Percentiles rank a stretch among this genome's conserved stretches.
Evolutionary conservation across 2,329 filamentous ascomycete species (phyloP).

Genomic region (Colletotrichum lindemuthianum): DNA sequence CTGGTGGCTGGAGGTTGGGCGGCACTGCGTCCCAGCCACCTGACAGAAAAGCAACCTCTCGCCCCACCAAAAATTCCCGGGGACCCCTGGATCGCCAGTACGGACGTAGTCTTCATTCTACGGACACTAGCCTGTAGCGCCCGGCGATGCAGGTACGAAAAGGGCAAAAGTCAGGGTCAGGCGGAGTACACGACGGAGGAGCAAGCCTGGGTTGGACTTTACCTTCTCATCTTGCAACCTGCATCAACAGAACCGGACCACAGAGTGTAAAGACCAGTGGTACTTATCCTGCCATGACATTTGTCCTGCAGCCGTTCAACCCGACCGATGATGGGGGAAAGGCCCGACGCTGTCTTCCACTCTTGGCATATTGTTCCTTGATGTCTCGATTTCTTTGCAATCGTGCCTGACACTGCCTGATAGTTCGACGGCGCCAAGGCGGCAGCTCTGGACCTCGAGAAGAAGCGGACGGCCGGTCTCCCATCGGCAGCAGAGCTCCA

Average conservation of each 20-base stretch:
- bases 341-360: too few species aligned
- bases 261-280: neutral
- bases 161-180: conserved; percentile 5
- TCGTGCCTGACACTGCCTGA: too few species aligned
- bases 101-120: too few species aligned
- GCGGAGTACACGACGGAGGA: conserved; percentile 5
- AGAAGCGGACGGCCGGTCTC: too few species aligned
- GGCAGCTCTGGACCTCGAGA: too few species aligned
- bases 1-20: conserved; percentile 30
- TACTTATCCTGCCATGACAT: conserved; percentile 32
- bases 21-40: conserved; percentile 33
- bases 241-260: neutral
- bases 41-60: neutral
- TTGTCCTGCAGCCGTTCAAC: conserved; percentile 24
- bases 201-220: neutral
- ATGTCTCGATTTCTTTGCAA: too few species aligned
- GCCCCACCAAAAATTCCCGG: conserved; percentile 4
- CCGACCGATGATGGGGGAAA: too few species aligned
- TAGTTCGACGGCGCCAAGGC: too few species aligned
- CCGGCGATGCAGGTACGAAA: conserved; percentile 31
- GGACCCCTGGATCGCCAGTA: neutral
- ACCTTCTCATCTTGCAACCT: too few species aligned
- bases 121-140: conserved; percentile 28
- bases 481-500: too few species aligned
- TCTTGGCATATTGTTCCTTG: too few species aligned